These are phyloP conservation scores for Epichloe hybrida DNA, from an alignment of 2,329 filamentous ascomycete genomes.

Conservation along the genomic window DNA sequence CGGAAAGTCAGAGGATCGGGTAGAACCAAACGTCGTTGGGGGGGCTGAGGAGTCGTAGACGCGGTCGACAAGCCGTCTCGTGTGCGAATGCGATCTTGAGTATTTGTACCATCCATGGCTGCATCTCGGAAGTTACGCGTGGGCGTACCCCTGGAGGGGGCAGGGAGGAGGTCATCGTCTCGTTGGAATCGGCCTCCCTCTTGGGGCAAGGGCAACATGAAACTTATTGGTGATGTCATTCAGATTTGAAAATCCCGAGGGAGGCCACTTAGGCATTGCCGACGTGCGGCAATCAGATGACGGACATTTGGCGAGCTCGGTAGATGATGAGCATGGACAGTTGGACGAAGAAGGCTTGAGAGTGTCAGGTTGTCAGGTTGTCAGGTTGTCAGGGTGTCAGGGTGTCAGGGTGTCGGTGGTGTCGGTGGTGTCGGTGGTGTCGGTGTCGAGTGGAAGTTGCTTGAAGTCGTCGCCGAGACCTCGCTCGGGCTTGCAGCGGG, in stretches of 20 bases:
- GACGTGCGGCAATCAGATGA: neutral
- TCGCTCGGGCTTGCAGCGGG: neutral
- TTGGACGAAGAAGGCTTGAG: neutral
- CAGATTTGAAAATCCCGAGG: neutral
- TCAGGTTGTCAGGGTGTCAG: too few relatives aligned
- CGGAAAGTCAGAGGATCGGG: slow-evolving; percentile 45
- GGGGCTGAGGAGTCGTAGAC: slow-evolving; percentile 13
- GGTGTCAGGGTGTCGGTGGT: too few relatives aligned
- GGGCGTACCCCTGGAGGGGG: neutral
- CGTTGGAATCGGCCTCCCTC: slow-evolving; percentile 5
- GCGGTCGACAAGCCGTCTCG: slow-evolving; percentile 7
- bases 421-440: too few relatives aligned
- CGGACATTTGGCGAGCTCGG: slow-evolving; percentile 1
- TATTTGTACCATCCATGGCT: slow-evolving; percentile 1
- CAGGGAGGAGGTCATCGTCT: slow-evolving; percentile 4
- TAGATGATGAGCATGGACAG: neutral
- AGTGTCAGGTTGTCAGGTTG: too few relatives aligned
- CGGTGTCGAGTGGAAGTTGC: slow-evolving; percentile 1
- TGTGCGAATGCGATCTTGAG: neutral
- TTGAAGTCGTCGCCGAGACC: neutral
- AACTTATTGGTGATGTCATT: slow-evolving; percentile 7
- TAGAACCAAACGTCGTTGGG: slow-evolving; percentile 37
- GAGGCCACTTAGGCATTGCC: slow-evolving; percentile 3
- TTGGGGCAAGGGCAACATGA: slow-evolving; percentile 3
- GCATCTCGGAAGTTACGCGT: neutral